Evolutionary conservation across 2,329 filamentous ascomycete genomes (phyloP), one percentile per base, ranked within the genome.

Genomic region (Trichophaea hybrida): DNA sequence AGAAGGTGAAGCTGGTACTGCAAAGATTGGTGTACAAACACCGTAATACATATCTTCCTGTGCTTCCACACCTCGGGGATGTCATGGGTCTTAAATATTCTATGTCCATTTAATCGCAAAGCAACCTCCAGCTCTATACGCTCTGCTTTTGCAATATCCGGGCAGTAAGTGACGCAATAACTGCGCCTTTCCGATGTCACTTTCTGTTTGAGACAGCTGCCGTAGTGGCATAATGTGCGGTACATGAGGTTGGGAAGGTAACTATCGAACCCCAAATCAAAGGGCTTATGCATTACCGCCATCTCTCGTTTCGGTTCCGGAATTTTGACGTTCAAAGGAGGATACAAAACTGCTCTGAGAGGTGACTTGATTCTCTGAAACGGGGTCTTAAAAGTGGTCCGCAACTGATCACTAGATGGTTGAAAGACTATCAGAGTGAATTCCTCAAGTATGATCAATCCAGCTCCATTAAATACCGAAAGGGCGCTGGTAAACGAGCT

Each of bases 341-440:
- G 66, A 58, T 68, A 68, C 2, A 62, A 59, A 17, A 65, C 61
- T 15, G 60, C 61, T 17, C 64, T 59, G n/a, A 68, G 58, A 37
- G 61, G 24, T 17, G 59, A 61, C 37, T 64, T 57, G 10, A 48
- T 43, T 58, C 62, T 61, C 34, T 64, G 57, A 51, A 62, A 55
- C 8, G 60, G 61, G 33, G 60, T 55, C 53, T 64, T 61, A 46
- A 68, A 67, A 15, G 66, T 49, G 32, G 49, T 49, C 31, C 61
- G 60, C 10, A 68, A 60, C 32, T 60, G 63, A 10, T 66, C 62
- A 24, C 61, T 65, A 31, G 62, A 60, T 4, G 66, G 63, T 46
- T 62, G 65, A 38, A 67, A 67, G 35, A 68, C 38, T 8, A 66
- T 57, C 35, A 68, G 58, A 35, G 64, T 65, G 32, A 67, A 68